These are phyloP conservation scores for Lichtheimia corymbifera DNA, from an alignment of 371 early-diverging fungal species.

Conservation along the genomic window DNA sequence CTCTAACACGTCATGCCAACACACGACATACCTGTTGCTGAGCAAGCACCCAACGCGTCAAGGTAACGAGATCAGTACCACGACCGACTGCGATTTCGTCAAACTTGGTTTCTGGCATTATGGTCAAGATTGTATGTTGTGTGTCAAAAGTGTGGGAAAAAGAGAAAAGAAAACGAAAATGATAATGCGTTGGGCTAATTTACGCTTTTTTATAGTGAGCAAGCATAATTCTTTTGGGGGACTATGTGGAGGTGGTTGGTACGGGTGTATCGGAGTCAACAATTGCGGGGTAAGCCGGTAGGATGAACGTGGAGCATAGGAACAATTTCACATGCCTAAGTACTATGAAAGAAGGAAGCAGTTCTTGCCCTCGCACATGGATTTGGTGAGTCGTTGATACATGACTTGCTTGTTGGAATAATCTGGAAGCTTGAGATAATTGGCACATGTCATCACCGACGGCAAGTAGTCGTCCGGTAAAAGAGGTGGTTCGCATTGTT, in stretches of 20 bases:
- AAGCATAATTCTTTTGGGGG: too few relatives aligned
- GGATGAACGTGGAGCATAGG: constrained; percentile 2
- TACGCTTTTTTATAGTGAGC: too few relatives aligned
- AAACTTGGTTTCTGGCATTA: constrained; percentile 24
- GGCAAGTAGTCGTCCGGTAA: constrained; percentile 77
- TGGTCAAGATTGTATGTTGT: background rate
- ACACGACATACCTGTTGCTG: constrained; percentile 71
- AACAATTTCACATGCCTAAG: constrained; percentile 9
- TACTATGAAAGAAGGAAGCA: constrained; percentile 69
- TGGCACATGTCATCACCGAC: constrained; percentile 89
- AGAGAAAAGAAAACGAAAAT: constrained; percentile 9
- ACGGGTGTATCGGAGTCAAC: constrained; percentile 1
- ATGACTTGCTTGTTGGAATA: constrained; percentile 67
- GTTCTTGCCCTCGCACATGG: constrained; percentile 78
- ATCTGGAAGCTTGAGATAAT: constrained; percentile 84
- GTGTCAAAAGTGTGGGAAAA: constrained; percentile 6
- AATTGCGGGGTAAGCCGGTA: constrained; percentile 4
- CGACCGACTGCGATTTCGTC: constrained; percentile 47
- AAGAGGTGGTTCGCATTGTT: constrained; percentile 54
- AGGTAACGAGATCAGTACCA: constrained; percentile 90
- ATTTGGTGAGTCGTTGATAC: constrained; percentile 59
- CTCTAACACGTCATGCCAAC: background rate
- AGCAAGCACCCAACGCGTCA: constrained; percentile 91
- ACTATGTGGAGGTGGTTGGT: too few relatives aligned
- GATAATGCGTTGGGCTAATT: background rate